Percentiles rank a stretch among this genome's conserved stretches.
Conservation (phyloP, 305 asterid genomes). For the Ajuga reptans region DNA sequence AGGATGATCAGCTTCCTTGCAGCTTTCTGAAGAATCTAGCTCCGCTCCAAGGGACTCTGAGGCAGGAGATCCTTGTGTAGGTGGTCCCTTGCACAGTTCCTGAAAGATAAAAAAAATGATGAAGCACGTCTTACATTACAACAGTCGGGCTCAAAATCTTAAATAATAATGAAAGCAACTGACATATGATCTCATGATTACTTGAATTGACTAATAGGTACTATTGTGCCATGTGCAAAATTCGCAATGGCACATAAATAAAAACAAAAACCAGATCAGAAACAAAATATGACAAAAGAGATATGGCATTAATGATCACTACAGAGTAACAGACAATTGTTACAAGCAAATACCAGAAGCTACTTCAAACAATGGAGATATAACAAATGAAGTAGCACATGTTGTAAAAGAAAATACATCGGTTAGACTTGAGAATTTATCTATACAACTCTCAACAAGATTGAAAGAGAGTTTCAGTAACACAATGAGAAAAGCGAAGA, state of each 20-base stretch:
- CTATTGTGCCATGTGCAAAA: not conserved
- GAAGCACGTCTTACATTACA: not conserved
- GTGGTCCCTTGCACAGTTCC: slow-evolving; percentile 31
- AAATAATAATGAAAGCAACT: not conserved
- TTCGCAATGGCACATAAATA: not conserved
- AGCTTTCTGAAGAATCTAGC: slow-evolving; percentile 52
- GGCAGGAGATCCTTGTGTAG: slow-evolving; percentile 31
- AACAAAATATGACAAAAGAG: not conserved
- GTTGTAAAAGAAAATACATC: no score
- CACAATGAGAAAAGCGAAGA: not conserved
- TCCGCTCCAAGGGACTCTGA: slow-evolving; percentile 39
- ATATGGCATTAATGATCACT: no score
- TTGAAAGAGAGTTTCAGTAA: not conserved
- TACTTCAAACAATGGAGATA: no score
- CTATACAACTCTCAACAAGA: not conserved
- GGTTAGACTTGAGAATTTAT: no score
- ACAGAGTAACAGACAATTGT: no score
- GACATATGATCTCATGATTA: not conserved
- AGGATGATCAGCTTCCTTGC: slow-evolving; percentile 66
- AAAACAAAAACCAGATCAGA: not conserved
- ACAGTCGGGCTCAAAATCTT: not conserved
- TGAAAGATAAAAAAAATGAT: slow-evolving; percentile 17
- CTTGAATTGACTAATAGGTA: not conserved
- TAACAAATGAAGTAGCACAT: no score
- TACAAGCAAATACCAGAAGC: no score